Base-by-base conservation (phyloP, 345 rosid species). In the Brassica incana region DNA sequence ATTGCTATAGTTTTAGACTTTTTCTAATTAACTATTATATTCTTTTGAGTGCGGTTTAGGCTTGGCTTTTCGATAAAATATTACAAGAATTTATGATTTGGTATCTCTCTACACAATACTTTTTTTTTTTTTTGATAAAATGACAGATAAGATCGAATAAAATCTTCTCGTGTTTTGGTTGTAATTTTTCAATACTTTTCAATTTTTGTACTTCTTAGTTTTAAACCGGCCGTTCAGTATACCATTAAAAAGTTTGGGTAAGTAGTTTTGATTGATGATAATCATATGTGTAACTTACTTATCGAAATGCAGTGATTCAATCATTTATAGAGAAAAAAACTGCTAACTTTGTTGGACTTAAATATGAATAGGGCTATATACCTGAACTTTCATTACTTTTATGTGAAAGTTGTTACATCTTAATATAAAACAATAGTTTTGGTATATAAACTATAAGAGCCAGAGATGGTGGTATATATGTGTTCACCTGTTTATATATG, bases 11-110 rank as follows among this genome's bases (percentile, higher is more conserved):
- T 35, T 59, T 48, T 67, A 59, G 58, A 76, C 83, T 71, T 81
- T 40, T 76, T 45, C 38, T 27, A 76, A 1, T 75, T 81, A 76
- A 65, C 23, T 43, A 75, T 65, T 54, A 27, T 75, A 75, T 67
- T 71, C 77, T 65, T 70, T 43, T 71, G 73, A 70, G 76, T 80
- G 80, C 76, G 67, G 76, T 65, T 54, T 69, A 64, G 64, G 27
- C 64, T 65, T 54, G 35, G 6, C 33, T 3, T 10, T 40, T 75
- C 3, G 2, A 15, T 74, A 74, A 60, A 36, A 7, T 38, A 65
- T 18, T 23, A 27, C 67, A 5, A 56, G 3, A 54, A 29, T 9
- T 58, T 50, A 9, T 40, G 15, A 8, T 65, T 25, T 54, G 56
- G 3, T 9, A 4, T 14, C 56, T 48, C 56, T 12, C 56, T 14